Evolutionary conservation across 345 rosid species (phyloP).

Genomic region (Dipteronia dyeriana): DNA sequence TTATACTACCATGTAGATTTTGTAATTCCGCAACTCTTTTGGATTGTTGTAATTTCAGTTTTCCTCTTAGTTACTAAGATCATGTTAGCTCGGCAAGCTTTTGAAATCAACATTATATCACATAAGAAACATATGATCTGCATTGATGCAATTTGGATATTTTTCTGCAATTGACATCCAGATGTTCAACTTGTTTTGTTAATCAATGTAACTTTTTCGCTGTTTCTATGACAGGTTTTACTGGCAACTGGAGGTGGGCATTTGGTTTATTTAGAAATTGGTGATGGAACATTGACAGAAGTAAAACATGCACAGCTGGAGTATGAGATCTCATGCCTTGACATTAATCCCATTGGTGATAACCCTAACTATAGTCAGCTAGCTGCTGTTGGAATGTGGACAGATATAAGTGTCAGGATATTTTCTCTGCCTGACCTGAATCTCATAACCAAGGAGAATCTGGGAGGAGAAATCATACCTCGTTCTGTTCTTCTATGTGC

Average conservation of each 20-base stretch:
- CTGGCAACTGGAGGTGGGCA: constrained; percentile 98
- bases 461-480: constrained; percentile 97
- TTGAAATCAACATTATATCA: too few species aligned
- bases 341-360: constrained; percentile 86
- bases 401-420: constrained; percentile 81
- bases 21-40: not conserved
- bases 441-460: constrained; percentile 74
- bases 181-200: not conserved
- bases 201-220: not conserved
- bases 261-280: constrained; percentile 88
- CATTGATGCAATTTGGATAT: not conserved
- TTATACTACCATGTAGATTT: not conserved
- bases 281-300: constrained; percentile 74
- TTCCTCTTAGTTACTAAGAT: not conserved
- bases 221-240: constrained; percentile 58
- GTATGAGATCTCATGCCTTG: constrained; percentile 91
- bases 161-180: not conserved
- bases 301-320: constrained; percentile 70
- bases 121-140: too few species aligned
- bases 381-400: constrained; percentile 99
- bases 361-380: constrained; percentile 70
- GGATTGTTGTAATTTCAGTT: not conserved
- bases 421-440: constrained; percentile 81
- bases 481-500: constrained; percentile 90
- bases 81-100: too few species aligned